Base-by-base conservation (phyloP, 2,329 filamentous ascomycete genomes). In the Xylariaceae sp. region DNA sequence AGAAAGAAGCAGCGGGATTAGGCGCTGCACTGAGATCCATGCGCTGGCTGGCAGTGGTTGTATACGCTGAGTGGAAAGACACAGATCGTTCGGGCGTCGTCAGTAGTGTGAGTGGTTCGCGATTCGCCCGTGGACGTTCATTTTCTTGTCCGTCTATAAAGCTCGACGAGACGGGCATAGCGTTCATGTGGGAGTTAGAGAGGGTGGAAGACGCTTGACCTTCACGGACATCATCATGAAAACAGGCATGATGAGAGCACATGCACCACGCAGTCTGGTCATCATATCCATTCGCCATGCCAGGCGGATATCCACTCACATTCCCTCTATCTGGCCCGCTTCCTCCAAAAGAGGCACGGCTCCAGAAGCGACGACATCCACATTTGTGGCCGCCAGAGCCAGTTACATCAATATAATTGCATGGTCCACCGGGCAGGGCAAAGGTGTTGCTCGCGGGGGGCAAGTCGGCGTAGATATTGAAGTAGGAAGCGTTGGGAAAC, bases 161-260 rank as follows among this genome's bases (percentile, higher is more conserved):
- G 51, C 45, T 39, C 41, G 66, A 60, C 56, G 70, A 62, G 45
- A 70, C 23, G 23, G 23, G 23, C 23, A 30, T 30, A 30, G 23
- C 23, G 23, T 30, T 45, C 13, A 45, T 62, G 50, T 69, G 44
- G 18, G 65, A 56, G 17, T 64, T 55, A 54, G 67, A 52, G 64
- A 51, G 2, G 4, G 37, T 53, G 8, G 51, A 44, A 35, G 23
- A 30, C 4, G 61, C 55, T 61, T 73, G 72, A 53, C 63, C 59
- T 51, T 71, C 61, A 58, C 71, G 72, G 34, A 67, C 72, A 65
- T 84, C 77, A 69, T 85, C 82, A 62, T 86, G 83, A 62, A 78
- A 86, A 69, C 83, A 86, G 56, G 83, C 83, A 71, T 86, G 83
- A 65, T 86, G 83, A 55, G 80, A 80, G 67, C 83, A 86, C 82